phyloP scores from a whole-genome alignment of 2,329 filamentous ascomycete species.

The Xylaria sp. region DNA sequence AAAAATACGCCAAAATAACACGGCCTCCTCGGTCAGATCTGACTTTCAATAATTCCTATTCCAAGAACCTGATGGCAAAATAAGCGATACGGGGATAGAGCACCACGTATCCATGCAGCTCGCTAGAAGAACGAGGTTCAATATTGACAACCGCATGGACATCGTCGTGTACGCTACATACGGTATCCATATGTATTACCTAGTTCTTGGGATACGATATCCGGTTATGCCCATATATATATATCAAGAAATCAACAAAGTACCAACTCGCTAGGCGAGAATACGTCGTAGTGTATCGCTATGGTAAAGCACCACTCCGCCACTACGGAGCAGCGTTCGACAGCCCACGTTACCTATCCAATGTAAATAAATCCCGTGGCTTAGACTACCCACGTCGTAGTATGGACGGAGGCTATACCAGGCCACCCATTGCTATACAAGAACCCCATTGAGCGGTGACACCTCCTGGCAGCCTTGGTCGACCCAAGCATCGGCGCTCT shows the following conservation, averaged over 20 bases:
- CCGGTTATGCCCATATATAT: slow-evolving; percentile 15
- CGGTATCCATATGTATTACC: slow-evolving; percentile 2
- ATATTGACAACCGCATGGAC: slow-evolving; percentile 27
- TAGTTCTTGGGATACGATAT: slow-evolving; percentile 10
- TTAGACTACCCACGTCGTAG: background rate
- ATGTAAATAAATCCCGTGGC: slow-evolving; percentile 13
- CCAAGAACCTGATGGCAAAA: slow-evolving; percentile 9
- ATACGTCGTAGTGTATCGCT: background rate
- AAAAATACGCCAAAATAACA: background rate
- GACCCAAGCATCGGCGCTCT: slow-evolving; percentile 17
- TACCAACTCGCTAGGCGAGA: slow-evolving; percentile 5
- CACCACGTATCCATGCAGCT: slow-evolving; percentile 38
- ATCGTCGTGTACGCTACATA: background rate
- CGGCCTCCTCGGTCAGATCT: background rate
- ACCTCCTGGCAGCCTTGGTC: slow-evolving; percentile 22
- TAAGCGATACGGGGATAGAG: slow-evolving; percentile 34
- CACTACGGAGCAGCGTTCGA: slow-evolving; percentile 3
- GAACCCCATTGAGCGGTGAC: slow-evolving; percentile 15
- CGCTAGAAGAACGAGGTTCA: slow-evolving; percentile 14
- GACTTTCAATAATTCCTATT: slow-evolving; percentile 5
- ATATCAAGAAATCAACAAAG: slow-evolving; percentile 16
- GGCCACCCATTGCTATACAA: background rate
- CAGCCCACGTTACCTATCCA: background rate
- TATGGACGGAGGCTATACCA: too few relatives aligned
- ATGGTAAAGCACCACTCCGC: background rate